These are phyloP conservation scores for Stachybotrys chartarum DNA, from an alignment of 2,329 filamentous ascomycete genomes.

Conservation along the genomic window DNA sequence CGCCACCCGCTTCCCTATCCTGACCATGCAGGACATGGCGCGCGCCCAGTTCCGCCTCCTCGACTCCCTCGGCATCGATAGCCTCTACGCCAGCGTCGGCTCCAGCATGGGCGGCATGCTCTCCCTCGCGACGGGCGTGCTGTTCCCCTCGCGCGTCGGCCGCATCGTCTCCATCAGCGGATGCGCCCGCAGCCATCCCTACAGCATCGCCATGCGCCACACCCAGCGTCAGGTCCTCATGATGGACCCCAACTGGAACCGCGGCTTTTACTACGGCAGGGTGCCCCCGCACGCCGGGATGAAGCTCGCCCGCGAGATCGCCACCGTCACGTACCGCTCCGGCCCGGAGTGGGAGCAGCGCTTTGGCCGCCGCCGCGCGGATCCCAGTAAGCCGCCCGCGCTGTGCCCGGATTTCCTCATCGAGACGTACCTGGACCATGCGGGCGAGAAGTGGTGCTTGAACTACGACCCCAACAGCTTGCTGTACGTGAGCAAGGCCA, in stretches of 20 bases:
- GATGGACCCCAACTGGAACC: conserved; percentile 97
- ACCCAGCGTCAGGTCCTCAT: conserved; percentile 96
- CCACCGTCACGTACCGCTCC: conserved; percentile 93
- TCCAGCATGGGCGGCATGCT: conserved; percentile 99
- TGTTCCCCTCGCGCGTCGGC: conserved; percentile 76
- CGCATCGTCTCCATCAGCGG: conserved; percentile 86
- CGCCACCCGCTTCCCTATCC: conserved; percentile 88
- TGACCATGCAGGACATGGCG: conserved; percentile 97
- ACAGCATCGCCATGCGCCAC: conserved; percentile 97
- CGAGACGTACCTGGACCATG: conserved; percentile 96
- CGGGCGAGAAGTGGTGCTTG: conserved; percentile 95
- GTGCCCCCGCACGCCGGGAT: conserved; percentile 93
- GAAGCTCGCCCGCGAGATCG: conserved; percentile 96
- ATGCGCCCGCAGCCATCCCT: conserved; percentile 90
- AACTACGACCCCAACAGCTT: conserved; percentile 95
- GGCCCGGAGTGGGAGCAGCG: conserved; percentile 97
- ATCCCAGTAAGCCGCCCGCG: conserved; percentile 78
- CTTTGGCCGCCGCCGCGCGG: conserved; percentile 81
- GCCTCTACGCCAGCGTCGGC: conserved; percentile 85
- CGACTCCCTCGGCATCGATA: conserved; percentile 67
- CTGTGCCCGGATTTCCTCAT: conserved; percentile 97
- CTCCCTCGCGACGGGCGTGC: conserved; percentile 75
- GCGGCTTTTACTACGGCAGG: conserved; percentile 84
- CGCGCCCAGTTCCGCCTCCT: conserved; percentile 87
- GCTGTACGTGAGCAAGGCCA: conserved; percentile 94